These are phyloP conservation scores for Porphyra umbilicalis DNA, from an alignment of 31 red algal species.

Conservation along the genomic window DNA sequence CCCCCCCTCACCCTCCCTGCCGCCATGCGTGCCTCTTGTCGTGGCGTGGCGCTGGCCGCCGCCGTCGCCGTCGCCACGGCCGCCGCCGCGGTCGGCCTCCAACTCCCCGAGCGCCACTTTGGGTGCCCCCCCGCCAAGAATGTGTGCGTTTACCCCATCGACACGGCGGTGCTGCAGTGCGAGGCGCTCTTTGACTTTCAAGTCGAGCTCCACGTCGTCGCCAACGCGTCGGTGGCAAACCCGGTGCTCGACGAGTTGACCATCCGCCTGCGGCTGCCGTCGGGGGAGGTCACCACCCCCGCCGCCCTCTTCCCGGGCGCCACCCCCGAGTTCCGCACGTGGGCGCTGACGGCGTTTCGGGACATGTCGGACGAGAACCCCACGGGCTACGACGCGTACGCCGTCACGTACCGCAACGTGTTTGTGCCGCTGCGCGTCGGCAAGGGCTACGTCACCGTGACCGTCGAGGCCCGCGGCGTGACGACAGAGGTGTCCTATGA, in stretches of 20 bases:
- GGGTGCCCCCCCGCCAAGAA: conserved; percentile 31
- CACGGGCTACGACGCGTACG: conserved; percentile 16
- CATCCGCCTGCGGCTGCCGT: conserved; percentile 18
- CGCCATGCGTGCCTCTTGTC: not conserved
- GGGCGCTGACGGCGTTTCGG: conserved; percentile 19
- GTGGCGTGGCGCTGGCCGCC: not conserved
- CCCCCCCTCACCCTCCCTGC: not conserved
- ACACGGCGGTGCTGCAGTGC: conserved; percentile 30
- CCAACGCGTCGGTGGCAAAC: not conserved
- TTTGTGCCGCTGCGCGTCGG: conserved; percentile 8
- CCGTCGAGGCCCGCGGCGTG: conserved; percentile 27
- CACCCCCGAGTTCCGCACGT: conserved; percentile 17
- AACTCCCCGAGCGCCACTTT: conserved; percentile 40
- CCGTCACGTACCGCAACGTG: conserved; percentile 28
- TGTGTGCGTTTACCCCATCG: conserved; percentile 46
- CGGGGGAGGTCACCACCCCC: conserved; percentile 19
- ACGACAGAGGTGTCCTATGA: conserved; percentile 19
- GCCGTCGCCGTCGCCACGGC: not conserved
- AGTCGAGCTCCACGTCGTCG: conserved; percentile 19
- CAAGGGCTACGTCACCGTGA: conserved; percentile 32
- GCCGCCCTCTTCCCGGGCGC: conserved; percentile 8
- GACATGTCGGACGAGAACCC: conserved; percentile 15
- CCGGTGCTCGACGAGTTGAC: conserved; percentile 1
- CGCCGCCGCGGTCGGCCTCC: not conserved
- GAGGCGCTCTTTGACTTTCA: conserved; percentile 45